Base-by-base conservation (phyloP, 2,329 filamentous ascomycete species). In the Nannizziopsis barbatae region DNA sequence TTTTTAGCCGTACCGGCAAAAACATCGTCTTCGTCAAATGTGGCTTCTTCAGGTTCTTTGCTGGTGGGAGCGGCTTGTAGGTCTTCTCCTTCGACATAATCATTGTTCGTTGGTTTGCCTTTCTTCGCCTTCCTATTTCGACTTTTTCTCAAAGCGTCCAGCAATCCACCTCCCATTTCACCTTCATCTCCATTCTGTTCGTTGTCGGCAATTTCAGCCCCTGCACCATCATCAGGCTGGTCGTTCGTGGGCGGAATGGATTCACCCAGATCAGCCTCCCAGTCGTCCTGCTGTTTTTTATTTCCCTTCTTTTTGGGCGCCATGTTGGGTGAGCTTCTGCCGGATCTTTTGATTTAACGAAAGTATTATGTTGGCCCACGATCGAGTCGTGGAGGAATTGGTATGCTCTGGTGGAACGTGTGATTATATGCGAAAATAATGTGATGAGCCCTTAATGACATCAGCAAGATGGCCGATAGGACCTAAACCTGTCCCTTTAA, bases 301-400 rank as follows among this genome's bases (percentile, higher is more conserved):
- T 82, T 84, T 65, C 83, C 84, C 79, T 95, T 95, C 77, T 92
- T 93, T 75, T 95, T 95, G 54, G 89, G 89, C 62, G 89, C 73
- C 90, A 95, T 96, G 53, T 46, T 52, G 32, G 38, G 14, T 27
- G 12, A 20, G 15, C 10, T 36, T 44, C 17, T 15, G 7, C 17
- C 14, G 5, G 17, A 37, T 33, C 10, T 31, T 11, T 11, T 11
- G 4, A n/a, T 15, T 12, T 11, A 32, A 10, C 14, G 22, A 20
- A 32, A 8, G 18, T 12, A 14, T 17, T 44, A 44, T 43, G 31
- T 20, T n/a, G 46, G 39, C 39, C 45, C 31, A 12, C 39, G 39
- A 39, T 32, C 40, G 46, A 42, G 33, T 20, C 32, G 46, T 43
- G 32, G 40, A 37, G 31, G 39, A 38, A 43, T 43, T 17, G 46